phyloP scores from a whole-genome alignment of 2,329 filamentous ascomycete species.

The Sporothrix brunneoviolacea region DNA sequence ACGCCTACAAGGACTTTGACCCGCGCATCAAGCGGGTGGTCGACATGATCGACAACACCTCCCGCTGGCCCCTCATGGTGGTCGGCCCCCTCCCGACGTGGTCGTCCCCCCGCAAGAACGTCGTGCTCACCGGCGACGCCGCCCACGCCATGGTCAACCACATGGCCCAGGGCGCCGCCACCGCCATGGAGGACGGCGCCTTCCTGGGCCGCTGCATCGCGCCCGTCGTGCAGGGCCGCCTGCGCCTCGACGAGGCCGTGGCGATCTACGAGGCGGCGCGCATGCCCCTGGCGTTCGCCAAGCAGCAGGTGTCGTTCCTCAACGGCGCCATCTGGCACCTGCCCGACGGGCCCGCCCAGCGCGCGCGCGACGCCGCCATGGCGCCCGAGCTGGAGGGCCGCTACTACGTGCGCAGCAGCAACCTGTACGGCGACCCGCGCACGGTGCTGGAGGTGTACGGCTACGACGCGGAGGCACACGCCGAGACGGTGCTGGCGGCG shows the following conservation, averaged over 20 bases:
- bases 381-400: conserved; percentile 31
- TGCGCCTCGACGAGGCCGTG: conserved; percentile 26
- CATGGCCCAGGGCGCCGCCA: conserved; percentile 39
- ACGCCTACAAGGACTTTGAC: conserved; percentile 38
- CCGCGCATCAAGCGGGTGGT: conserved; percentile 35
- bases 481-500: not conserved
- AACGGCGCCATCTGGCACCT: conserved; percentile 44
- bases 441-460: conserved; percentile 42
- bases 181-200: conserved; percentile 35
- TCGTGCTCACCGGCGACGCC: conserved; percentile 38
- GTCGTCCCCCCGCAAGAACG: conserved; percentile 22
- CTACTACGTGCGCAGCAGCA: conserved; percentile 33
- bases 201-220: conserved; percentile 27
- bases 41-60: conserved; percentile 30
- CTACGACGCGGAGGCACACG: conserved; percentile 36
- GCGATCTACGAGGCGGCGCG: conserved; percentile 32
- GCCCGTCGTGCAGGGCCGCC: conserved; percentile 27
- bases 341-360: conserved; percentile 34
- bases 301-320: conserved; percentile 38
- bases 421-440: conserved; percentile 42
- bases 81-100: conserved; percentile 30
- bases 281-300: conserved; percentile 28
- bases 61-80: conserved; percentile 37
- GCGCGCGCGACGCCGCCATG: conserved; percentile 36
- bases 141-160: conserved; percentile 35